Conservation (phyloP, 345 rosid genomes). For the Ricinus communis region DNA sequence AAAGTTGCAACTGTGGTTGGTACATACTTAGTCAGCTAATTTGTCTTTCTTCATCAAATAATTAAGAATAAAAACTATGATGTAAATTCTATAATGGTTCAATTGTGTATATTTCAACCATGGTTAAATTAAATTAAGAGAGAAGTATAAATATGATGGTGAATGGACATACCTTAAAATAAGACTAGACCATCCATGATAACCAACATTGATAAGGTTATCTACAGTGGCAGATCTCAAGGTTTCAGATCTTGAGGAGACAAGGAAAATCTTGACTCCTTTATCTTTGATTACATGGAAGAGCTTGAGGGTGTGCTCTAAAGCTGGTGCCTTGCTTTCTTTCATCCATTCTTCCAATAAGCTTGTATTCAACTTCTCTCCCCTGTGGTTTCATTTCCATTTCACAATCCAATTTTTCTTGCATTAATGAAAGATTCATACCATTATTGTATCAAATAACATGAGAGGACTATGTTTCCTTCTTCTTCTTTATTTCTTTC, state of each 20-base stretch:
- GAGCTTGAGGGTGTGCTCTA: slow-evolving; percentile 50
- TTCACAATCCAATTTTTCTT: not conserved
- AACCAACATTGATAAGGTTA: slow-evolving; percentile 79
- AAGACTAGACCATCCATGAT: slow-evolving; percentile 76
- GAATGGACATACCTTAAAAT: slow-evolving; percentile 48
- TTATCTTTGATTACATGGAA: slow-evolving; percentile 59
- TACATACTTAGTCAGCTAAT: too few species aligned
- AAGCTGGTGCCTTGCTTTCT: slow-evolving; percentile 59
- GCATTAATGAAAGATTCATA: too few species aligned
- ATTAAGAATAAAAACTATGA: too few species aligned
- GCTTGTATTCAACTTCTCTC: slow-evolving; percentile 57
- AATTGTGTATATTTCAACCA: too few species aligned
- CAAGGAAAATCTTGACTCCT: slow-evolving; percentile 70
- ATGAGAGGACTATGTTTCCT: too few species aligned
- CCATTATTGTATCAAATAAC: too few species aligned
- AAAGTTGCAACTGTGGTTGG: too few species aligned
- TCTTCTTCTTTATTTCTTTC: too few species aligned
- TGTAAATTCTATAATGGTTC: too few species aligned
- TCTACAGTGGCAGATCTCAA: slow-evolving; percentile 75
- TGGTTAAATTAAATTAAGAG: too few species aligned
- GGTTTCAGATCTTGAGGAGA: slow-evolving; percentile 72
- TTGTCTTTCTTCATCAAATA: too few species aligned
- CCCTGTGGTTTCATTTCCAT: slow-evolving; percentile 40
- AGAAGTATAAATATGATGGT: too few species aligned
- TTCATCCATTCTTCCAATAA: slow-evolving; percentile 64